A percentile compares a stretch with the other conserved stretches of the same genome.
Conservation (phyloP, 306 rosid genomes). For the Myrica gale region DNA sequence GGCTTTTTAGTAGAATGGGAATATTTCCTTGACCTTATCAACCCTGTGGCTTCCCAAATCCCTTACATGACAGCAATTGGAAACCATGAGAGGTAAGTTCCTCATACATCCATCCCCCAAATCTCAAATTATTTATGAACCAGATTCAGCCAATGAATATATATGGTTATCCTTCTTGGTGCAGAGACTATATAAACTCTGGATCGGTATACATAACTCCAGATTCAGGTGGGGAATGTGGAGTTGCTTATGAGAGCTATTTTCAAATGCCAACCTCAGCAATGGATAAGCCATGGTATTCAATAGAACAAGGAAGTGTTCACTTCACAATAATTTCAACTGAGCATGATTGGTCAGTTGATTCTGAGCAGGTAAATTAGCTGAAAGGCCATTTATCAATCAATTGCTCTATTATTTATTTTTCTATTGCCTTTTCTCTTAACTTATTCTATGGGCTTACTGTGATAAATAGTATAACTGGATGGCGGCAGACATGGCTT, state of each 20-base stretch:
- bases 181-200: conserved; percentile 62
- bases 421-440: conserved; percentile 3
- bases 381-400: not conserved
- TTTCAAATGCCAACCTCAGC: conserved; percentile 74
- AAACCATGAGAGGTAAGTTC: conserved; percentile 82
- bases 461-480: conserved; percentile 53
- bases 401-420: not conserved
- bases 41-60: conserved; percentile 60
- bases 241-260: conserved; percentile 83
- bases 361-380: conserved; percentile 64
- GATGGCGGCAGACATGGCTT: conserved; percentile 79
- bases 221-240: conserved; percentile 96
- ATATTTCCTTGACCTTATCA: conserved; percentile 62
- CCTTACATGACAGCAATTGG: conserved; percentile 93
- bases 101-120: not conserved
- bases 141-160: not conserved
- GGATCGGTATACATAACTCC: conserved; percentile 59
- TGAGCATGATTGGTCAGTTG: conserved; percentile 62
- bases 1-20: conserved; percentile 94
- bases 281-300: conserved; percentile 91
- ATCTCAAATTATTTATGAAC: too few species aligned
- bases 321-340: conserved; percentile 82
- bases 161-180: not conserved
- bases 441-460: conserved; percentile 7
- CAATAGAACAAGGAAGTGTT: conserved; percentile 74